Percentiles rank a stretch among this genome's conserved stretches.
Conservation (phyloP, 805 yeast species). For the Torulaspora franciscae region DNA sequence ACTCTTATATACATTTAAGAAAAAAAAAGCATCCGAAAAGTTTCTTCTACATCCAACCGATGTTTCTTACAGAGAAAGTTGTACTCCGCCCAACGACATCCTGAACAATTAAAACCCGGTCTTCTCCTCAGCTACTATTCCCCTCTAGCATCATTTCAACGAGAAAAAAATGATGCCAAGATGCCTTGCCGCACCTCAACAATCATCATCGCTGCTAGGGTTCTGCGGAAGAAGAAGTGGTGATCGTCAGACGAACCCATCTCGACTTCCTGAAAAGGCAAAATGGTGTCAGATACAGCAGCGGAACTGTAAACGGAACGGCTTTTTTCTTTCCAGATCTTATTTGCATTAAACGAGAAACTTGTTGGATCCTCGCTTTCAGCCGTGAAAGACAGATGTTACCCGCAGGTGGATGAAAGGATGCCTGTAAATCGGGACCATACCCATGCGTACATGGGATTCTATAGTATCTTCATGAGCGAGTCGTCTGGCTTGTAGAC, state of each 20-base stretch:
- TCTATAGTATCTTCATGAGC: conserved; percentile 25
- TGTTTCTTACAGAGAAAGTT: not conserved
- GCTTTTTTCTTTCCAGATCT: not conserved
- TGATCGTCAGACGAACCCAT: not conserved
- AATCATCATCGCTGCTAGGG: not conserved
- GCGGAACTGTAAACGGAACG: not conserved
- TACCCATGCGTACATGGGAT: not conserved
- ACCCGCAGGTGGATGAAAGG: no score
- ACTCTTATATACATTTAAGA: not conserved
- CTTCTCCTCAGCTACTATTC: not conserved
- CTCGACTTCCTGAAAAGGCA: not conserved
- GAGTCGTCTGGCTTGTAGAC: conserved; percentile 58
- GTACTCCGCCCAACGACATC: not conserved
- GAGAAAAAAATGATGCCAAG: conserved; percentile 5
- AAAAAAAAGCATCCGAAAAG: not conserved
- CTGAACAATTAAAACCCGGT: not conserved
- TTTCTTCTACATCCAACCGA: not conserved
- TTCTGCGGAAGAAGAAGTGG: not conserved
- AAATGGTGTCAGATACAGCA: not conserved
- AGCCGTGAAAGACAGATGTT: not conserved
- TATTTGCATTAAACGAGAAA: conserved; percentile 1
- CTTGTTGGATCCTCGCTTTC: conserved; percentile 10
- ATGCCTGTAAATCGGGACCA: no score
- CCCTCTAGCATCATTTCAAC: not conserved
- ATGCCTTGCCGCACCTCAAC: conserved; percentile 1